Conservation (phyloP, 495 filamentous ascomycete genomes). For the Penicillium manginii region DNA sequence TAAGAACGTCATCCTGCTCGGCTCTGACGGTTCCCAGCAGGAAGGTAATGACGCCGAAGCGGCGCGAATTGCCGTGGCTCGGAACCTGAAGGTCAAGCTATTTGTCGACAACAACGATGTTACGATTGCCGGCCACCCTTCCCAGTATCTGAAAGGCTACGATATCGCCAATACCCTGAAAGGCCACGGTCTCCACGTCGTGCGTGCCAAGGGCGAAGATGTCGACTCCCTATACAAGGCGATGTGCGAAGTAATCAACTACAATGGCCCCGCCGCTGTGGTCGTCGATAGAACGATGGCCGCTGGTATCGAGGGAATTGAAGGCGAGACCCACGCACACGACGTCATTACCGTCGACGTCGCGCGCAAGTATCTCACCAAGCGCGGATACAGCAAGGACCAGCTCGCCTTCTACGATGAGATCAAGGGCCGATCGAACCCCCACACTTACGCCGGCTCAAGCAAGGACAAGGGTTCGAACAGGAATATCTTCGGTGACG, state of each 20-base stretch:
- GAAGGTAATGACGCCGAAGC: conserved; percentile 49
- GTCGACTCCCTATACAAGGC: conserved; percentile 38
- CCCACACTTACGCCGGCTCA: conserved; percentile 38
- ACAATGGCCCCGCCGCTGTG: conserved; percentile 40
- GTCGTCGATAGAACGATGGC: conserved; percentile 43
- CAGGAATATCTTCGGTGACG: conserved; percentile 44
- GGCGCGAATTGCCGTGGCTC: conserved; percentile 41
- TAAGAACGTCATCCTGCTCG: conserved; percentile 40
- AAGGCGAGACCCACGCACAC: conserved; percentile 40
- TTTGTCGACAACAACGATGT: conserved; percentile 50
- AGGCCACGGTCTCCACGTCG: conserved; percentile 41
- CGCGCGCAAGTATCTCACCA: conserved; percentile 45
- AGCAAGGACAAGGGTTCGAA: conserved; percentile 41
- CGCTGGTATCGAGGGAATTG: conserved; percentile 38
- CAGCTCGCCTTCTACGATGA: conserved; percentile 44
- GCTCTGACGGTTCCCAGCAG: conserved; percentile 46
- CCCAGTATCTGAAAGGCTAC: conserved; percentile 41
- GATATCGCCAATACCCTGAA: conserved; percentile 34
- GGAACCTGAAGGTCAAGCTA: conserved; percentile 43
- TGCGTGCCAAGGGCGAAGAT: conserved; percentile 40
- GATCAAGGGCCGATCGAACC: conserved; percentile 41
- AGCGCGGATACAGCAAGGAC: conserved; percentile 39
- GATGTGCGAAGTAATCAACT: conserved; percentile 35
- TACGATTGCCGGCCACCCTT: conserved; percentile 45
- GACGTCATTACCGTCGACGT: conserved; percentile 44